Evolutionary conservation across 2,329 filamentous ascomycete genomes (phyloP), one percentile per base, ranked within the genome.

Genomic region (Bertia moriformis): DNA sequence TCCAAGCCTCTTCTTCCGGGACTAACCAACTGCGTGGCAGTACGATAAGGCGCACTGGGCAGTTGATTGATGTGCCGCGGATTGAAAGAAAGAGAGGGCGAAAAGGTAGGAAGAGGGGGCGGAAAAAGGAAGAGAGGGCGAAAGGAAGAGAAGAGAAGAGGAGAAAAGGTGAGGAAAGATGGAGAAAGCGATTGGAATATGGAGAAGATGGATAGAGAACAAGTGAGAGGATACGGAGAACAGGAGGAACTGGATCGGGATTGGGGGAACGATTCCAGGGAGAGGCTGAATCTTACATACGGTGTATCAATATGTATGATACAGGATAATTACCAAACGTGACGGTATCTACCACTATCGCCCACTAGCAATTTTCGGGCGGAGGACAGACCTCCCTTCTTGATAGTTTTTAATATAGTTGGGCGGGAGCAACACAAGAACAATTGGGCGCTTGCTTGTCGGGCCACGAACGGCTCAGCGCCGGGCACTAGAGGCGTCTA

Each of bases 91-190:
- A 62, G 43, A 59, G 59, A 19, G 60, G 57, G 14, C 59, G 54
- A 43, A 60, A 60, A 48, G 60, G 56, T 24, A 19, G 35, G 38
- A 35, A 22, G 30, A 18, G 32, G 20, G 30, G 27, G 58, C 47
- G 37, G 57, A 51, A 18, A 46, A 42, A 14, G 43, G 43, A 27
- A 42, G 43, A 22, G 4, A 14, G 38, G 58, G 54, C 44, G 54
- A 51, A 44, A 61, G 50, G 45, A 63, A 62, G 43, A 59, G 59
- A 19, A 59, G 57, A n/a, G 60, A 54, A 43, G 60, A 60, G 48
- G 60, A 56, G 27, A 19, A 40, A 29, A 35, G 30, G 30, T 15
- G 32, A 38, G 30, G 27, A 57, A 47, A 38, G 57, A 51, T 17
- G 46, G 43, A 14, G 43, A 43, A 27, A 42, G 43, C 14, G 4